phyloP scores from a whole-genome alignment of 768 basidiomycete species.

The Hygrocybe coccinea region DNA sequence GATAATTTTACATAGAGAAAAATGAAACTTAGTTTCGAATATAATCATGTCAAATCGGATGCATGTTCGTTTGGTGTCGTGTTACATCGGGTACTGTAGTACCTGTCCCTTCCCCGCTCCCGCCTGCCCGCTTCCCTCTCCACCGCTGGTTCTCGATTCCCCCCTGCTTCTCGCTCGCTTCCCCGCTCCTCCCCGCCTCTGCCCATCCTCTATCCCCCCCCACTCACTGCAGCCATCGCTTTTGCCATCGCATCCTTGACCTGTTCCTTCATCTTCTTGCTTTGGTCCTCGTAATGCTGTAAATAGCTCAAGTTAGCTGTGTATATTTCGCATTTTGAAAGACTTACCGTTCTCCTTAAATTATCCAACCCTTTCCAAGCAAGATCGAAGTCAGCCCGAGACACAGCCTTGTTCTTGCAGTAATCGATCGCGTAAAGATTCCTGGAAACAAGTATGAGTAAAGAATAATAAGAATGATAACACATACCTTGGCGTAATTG shows the following conservation, averaged over 20 bases:
- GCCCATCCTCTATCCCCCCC: not conserved
- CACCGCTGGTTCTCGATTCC: too few relatives aligned
- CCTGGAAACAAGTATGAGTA: not conserved
- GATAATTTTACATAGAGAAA: not conserved
- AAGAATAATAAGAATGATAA: not conserved
- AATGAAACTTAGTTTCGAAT: not conserved
- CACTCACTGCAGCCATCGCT: not conserved
- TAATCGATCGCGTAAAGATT: not conserved
- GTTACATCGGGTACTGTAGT: not conserved
- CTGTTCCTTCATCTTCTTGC: not conserved
- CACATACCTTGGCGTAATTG: not conserved
- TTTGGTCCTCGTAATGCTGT: not conserved
- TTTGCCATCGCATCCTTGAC: not conserved
- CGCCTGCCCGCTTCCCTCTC: too few relatives aligned
- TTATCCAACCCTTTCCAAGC: not conserved
- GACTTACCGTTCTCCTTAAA: not conserved
- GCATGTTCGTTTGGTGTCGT: not conserved
- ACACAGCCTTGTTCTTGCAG: not conserved
- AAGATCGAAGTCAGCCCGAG: not conserved
- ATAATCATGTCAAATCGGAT: not conserved
- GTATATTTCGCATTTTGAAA: not conserved
- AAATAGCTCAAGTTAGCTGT: not conserved
- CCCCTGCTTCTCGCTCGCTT: too few relatives aligned
- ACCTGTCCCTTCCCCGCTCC: not conserved
- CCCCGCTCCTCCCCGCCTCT: not conserved